These are phyloP conservation scores for Penicillium verhagenii DNA, from an alignment of 495 filamentous ascomycete species.

Conservation along the genomic window DNA sequence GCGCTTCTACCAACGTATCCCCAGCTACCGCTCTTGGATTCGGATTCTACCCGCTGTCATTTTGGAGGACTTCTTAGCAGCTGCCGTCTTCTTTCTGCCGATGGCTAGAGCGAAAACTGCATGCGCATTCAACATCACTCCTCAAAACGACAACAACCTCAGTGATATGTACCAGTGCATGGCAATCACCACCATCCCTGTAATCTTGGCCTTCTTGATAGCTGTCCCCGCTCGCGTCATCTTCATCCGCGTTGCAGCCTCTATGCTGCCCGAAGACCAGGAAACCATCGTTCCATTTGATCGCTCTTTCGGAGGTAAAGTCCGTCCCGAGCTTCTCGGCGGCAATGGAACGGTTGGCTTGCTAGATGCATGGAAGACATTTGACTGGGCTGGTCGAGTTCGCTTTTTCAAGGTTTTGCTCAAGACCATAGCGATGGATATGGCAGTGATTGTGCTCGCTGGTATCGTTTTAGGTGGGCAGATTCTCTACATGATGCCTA, in stretches of 20 bases:
- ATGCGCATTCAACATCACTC: conserved; percentile 25
- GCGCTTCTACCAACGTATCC: conserved; percentile 52
- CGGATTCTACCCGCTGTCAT: conserved; percentile 53
- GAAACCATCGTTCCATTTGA: conserved; percentile 78
- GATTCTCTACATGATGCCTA: conserved; percentile 24
- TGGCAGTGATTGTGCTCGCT: conserved; percentile 45
- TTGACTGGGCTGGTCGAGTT: conserved; percentile 62
- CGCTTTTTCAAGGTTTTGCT: conserved; percentile 65
- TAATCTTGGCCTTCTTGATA: conserved; percentile 46
- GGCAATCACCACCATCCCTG: conserved; percentile 31
- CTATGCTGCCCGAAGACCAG: conserved; percentile 64
- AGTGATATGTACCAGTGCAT: conserved; percentile 29
- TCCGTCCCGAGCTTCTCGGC: conserved; percentile 59
- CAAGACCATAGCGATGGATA: conserved; percentile 59
- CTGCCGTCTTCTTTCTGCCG: conserved; percentile 39
- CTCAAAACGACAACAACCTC: conserved; percentile 13
- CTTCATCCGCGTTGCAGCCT: conserved; percentile 68
- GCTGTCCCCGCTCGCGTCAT: conserved; percentile 62
- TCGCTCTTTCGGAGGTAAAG: conserved; percentile 62
- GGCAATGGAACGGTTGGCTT: conserved; percentile 68
- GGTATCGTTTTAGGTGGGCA: conserved; percentile 34
- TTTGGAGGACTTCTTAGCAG: conserved; percentile 37
- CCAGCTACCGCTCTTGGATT: conserved; percentile 41
- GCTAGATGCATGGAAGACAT: conserved; percentile 68
- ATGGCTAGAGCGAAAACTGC: conserved; percentile 31